Evolutionary conservation across 768 basidiomycete genomes (phyloP).

Genomic region (Crepidotus variabilis): DNA sequence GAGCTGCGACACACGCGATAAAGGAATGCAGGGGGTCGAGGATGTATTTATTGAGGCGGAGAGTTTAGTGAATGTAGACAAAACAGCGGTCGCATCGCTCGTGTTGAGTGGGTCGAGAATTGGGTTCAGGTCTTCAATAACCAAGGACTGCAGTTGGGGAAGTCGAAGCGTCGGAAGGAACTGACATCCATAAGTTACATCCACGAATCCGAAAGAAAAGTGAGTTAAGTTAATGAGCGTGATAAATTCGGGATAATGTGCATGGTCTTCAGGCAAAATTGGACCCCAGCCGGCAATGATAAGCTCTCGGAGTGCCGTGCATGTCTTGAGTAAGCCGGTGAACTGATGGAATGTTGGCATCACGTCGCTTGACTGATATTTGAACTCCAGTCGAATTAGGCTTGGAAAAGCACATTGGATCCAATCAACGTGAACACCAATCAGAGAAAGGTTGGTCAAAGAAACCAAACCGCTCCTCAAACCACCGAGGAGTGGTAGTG

Average conservation of each 20-base stretch:
- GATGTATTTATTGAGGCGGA: conserved; percentile 3
- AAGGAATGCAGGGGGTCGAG: not conserved
- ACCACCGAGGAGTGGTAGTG: conserved; percentile 45
- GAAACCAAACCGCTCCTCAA: conserved; percentile 14
- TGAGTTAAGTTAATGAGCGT: conserved; percentile 29
- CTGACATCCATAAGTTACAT: conserved; percentile 18
- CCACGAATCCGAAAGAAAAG: conserved; percentile 34
- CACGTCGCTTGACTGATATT: conserved; percentile 55
- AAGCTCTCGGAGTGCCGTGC: conserved; percentile 37
- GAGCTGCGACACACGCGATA: conserved; percentile 10
- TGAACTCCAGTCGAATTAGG: conserved; percentile 47
- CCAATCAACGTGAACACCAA: conserved; percentile 62
- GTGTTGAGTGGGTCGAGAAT: conserved; percentile 28
- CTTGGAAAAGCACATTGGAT: conserved; percentile 31
- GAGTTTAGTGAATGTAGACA: conserved; percentile 27
- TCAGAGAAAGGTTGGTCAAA: conserved; percentile 41
- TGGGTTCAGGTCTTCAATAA: conserved; percentile 44
- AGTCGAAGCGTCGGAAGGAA: conserved; percentile 24
- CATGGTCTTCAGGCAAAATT: conserved; percentile 15
- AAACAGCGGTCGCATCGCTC: conserved; percentile 32
- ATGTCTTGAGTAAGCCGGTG: conserved; percentile 34
- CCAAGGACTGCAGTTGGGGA: conserved; percentile 32
- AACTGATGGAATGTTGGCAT: conserved; percentile 50
- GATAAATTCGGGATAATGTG: conserved; percentile 16
- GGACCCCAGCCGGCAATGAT: conserved; percentile 55